Conservation (phyloP, 352 stramenopile genomes). For the Phytophthora europaea region DNA sequence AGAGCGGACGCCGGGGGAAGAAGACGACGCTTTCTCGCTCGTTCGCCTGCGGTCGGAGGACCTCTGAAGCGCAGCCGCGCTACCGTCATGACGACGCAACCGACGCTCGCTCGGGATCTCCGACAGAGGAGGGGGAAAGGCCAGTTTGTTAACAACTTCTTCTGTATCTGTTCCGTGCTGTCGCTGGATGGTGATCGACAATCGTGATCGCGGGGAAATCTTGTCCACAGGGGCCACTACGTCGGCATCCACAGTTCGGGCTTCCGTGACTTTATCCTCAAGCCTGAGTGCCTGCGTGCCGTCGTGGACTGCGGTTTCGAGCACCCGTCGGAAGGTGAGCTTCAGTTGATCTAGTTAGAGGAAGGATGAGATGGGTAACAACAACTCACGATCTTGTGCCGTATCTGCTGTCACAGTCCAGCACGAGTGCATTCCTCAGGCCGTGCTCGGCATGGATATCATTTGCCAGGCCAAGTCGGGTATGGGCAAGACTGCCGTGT, state of each 20-base stretch:
- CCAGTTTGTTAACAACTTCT: slow-evolving; percentile 86
- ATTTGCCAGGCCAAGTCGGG: slow-evolving; percentile 99
- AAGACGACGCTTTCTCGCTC: slow-evolving; percentile 32
- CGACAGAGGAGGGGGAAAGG: slow-evolving; percentile 29
- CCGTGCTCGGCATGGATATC: slow-evolving; percentile 99
- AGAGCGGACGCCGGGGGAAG: slow-evolving; percentile 22
- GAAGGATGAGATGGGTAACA: neutral
- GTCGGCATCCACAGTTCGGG: slow-evolving; percentile 99
- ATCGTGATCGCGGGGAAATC: slow-evolving; percentile 35
- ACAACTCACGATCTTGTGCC: slow-evolving; percentile 23
- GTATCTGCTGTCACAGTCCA: slow-evolving; percentile 80
- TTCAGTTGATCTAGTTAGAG: neutral
- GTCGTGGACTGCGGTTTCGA: slow-evolving; percentile 99
- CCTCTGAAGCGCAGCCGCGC: slow-evolving; percentile 18
- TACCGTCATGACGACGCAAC: slow-evolving; percentile 35
- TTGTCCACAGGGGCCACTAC: slow-evolving; percentile 96
- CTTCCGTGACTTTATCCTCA: slow-evolving; percentile 99
- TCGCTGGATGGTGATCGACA: slow-evolving; percentile 23
- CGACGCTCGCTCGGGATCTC: slow-evolving; percentile 31
- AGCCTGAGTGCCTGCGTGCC: slow-evolving; percentile 98
- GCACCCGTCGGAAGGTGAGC: slow-evolving; percentile 98
- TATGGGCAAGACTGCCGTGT: slow-evolving; percentile 99
- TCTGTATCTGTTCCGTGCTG: slow-evolving; percentile 80
- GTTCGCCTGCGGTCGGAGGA: slow-evolving; percentile 26
- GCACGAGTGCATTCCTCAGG: slow-evolving; percentile 99